Conservation (phyloP, 371 early-diverging fungal genomes). For the Mortierella sp. region DNA sequence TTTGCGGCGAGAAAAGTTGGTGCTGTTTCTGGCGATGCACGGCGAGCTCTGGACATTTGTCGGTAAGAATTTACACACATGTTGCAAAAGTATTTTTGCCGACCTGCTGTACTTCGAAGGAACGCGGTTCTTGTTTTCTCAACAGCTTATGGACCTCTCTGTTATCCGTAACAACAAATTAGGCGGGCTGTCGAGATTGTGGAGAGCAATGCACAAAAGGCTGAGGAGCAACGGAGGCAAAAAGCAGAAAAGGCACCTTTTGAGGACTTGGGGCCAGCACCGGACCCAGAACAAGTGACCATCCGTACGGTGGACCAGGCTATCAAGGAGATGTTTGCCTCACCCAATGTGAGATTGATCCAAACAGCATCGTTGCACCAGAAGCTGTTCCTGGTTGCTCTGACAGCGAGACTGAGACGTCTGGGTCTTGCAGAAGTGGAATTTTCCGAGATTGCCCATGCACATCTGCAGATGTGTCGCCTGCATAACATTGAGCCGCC, state of each 20-base stretch:
- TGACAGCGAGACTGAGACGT: conserved; percentile 74
- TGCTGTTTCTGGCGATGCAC: conserved; percentile 97
- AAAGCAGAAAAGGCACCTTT: conserved; percentile 22
- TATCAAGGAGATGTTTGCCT: conserved; percentile 88
- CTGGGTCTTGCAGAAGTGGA: conserved; percentile 83
- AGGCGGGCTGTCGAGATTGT: conserved; percentile 90
- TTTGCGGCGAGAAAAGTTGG: conserved; percentile 96
- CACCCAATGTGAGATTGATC: conserved; percentile 82
- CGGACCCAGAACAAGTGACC: conserved; percentile 71
- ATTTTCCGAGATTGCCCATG: conserved; percentile 75
- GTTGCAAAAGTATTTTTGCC: not conserved
- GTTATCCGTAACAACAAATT: not conserved
- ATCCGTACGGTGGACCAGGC: conserved; percentile 84
- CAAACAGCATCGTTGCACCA: conserved; percentile 84
- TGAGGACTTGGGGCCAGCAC: conserved; percentile 14
- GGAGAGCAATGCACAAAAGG: conserved; percentile 59
- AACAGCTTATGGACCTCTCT: not conserved
- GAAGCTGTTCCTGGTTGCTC: conserved; percentile 85
- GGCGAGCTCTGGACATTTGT: conserved; percentile 96
- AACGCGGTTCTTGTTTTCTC: not conserved
- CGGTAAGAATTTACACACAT: conserved; percentile 54
- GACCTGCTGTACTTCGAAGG: not conserved
- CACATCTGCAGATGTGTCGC: conserved; percentile 77
- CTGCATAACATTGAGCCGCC: conserved; percentile 75
- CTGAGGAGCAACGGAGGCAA: conserved; percentile 28